Evolutionary conservation across 2,329 filamentous ascomycete genomes (phyloP).

Genomic region (Microdochium paspali): DNA sequence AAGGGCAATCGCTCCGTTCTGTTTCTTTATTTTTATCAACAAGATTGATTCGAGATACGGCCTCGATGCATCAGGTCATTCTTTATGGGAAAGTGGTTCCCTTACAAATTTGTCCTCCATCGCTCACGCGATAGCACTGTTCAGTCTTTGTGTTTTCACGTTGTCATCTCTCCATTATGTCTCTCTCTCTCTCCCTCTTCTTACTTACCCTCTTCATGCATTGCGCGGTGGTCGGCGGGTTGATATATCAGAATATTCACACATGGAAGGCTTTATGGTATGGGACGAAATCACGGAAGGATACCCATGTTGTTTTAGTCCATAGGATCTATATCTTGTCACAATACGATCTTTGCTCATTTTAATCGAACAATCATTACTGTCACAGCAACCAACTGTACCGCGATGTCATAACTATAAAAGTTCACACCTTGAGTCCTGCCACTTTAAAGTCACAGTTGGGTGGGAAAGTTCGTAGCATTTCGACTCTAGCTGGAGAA

Average conservation of each 20-base stretch:
- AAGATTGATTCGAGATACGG: slow-evolving; percentile 10
- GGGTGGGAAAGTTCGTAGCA: no score
- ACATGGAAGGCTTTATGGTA: slow-evolving; percentile 10
- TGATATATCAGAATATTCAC: slow-evolving; percentile 5
- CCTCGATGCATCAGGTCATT: slow-evolving; percentile 21
- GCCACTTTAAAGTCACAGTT: no score
- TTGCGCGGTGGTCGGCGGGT: not conserved
- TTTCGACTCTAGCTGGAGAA: no score
- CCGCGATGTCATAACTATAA: no score
- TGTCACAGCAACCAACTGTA: no score
- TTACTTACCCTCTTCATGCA: not conserved
- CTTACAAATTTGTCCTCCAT: slow-evolving; percentile 19
- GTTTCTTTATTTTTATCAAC: slow-evolving; percentile 5
- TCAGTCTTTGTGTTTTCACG: no score
- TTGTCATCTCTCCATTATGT: not conserved
- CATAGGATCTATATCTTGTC: not conserved
- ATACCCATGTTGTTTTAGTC: slow-evolving; percentile 1
- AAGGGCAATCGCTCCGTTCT: not conserved
- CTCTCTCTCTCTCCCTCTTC: slow-evolving; percentile 6
- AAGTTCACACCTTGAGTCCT: no score
- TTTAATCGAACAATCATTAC: not conserved
- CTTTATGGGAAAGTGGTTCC: slow-evolving; percentile 18
- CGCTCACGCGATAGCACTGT: slow-evolving; percentile 20
- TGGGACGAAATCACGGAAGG: slow-evolving; percentile 3
- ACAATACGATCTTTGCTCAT: not conserved